Base-by-base conservation (phyloP, 2,329 filamentous ascomycete genomes). In the Alternaria ethzedia region DNA sequence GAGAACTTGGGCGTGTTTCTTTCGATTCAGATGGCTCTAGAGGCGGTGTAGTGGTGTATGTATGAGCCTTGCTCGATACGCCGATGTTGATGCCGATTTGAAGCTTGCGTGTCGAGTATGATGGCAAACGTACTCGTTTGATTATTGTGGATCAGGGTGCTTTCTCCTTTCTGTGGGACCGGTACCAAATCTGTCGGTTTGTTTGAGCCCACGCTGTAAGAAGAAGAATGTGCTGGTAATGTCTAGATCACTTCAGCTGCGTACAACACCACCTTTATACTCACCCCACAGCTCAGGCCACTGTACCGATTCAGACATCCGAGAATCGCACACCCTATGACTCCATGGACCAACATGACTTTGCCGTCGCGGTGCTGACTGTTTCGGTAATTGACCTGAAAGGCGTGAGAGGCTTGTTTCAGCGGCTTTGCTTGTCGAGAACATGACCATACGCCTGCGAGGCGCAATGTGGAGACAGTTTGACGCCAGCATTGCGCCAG, bases 201-300 rank as follows among this genome's bases (percentile, higher is more conserved):
- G 20, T 36, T 23, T 41, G 49, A 41, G 36, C 36, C 23, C 30
- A 32, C 36, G 21, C 17, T 52, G 49, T 52, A 7, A 26, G 5
- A 49, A 49, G 15, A 28, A 49, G n/a, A 17, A 26, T 28, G 23
- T 41, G 17, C 6, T 25, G 9, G 28, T 41, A 25, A 23, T 36
- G 49, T 41, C 17, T 41, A 15, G 13, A 36, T 41, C 13, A 9
- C 20, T 36, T 3, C 30, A 52, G 41, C 47, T 8, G 11, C 23
- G 30, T 4, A 44, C 49, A 32, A 25, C 9, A 25, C 15, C 41
- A 43, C 6, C 28, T 65, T 62, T 63, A 59, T 63, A 63, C 50
- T 26, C 12, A 4, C 12, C 13, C 12, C 15, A 30, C 51, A 36
- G 9, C 50, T 30, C 13, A 52, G 25, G 20, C 23, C 32, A 61